A percentile compares a stretch with the other conserved stretches of the same genome.
Conservation (phyloP, 139 green algal genomes). For the Astrephomene gubernaculifera region DNA sequence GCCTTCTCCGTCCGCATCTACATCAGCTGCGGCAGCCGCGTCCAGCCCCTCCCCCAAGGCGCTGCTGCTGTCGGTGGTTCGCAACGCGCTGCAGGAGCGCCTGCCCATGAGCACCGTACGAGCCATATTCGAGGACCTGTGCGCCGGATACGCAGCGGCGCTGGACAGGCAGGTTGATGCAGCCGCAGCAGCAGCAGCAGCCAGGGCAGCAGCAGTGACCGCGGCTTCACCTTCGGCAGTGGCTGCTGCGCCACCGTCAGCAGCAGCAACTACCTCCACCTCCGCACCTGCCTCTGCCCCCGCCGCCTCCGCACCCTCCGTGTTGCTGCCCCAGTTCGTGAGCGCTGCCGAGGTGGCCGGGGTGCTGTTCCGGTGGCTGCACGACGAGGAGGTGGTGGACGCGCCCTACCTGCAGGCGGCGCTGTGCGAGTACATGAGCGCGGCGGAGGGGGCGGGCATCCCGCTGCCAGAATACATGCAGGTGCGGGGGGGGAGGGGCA, state of each 20-base stretch:
- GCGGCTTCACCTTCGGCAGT: not conserved
- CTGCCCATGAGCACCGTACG: conserved; percentile 34
- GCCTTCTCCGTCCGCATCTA: not conserved
- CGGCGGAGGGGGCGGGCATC: conserved; percentile 45
- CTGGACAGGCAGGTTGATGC: conserved; percentile 4
- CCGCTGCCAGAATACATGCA: conserved; percentile 55
- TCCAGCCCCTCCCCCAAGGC: conserved; percentile 9
- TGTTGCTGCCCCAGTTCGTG: conserved; percentile 39
- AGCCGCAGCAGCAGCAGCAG: not conserved
- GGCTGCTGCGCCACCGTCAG: not conserved
- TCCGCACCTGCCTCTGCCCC: no score
- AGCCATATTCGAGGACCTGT: conserved; percentile 44
- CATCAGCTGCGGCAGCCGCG: not conserved
- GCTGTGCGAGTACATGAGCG: conserved; percentile 53
- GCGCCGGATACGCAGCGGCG: conserved; percentile 39
- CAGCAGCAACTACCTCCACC: no score
- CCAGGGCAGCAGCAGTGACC: not conserved
- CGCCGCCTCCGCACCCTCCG: conserved; percentile 9
- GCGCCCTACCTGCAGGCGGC: conserved; percentile 62
- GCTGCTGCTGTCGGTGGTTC: conserved; percentile 49
- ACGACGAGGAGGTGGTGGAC: conserved; percentile 69
- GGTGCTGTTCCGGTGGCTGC: conserved; percentile 60
- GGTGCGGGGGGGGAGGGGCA: not conserved
- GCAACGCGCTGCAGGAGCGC: conserved; percentile 52
- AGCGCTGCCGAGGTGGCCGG: conserved; percentile 34